Evolutionary conservation across 768 basidiomycete species (phyloP).

Genomic region (Phaffia tasmanica): DNA sequence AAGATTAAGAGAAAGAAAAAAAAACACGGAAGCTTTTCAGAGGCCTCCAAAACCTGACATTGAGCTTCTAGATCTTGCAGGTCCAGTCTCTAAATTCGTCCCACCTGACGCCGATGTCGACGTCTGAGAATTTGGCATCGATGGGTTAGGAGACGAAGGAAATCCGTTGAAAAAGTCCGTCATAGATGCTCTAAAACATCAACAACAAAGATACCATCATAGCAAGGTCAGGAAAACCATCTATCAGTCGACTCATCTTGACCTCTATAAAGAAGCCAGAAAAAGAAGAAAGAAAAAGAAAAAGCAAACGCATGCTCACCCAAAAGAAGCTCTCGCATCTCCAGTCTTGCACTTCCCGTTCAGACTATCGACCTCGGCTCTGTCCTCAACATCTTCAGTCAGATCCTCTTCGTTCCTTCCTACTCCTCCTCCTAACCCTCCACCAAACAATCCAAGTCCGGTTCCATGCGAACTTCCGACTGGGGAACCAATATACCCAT

Average conservation of each 20-base stretch:
- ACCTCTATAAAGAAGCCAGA: too few species aligned
- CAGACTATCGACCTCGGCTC: not conserved
- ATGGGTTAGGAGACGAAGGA: not conserved
- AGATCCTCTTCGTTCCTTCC: constrained; percentile 23
- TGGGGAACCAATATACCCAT: not conserved
- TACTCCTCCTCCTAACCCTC: constrained; percentile 7
- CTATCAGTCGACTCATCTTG: not conserved
- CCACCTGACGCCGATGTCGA: too few species aligned
- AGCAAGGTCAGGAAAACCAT: not conserved
- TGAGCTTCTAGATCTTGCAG: too few species aligned
- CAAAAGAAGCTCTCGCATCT: not conserved
- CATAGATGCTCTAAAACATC: constrained; percentile 7
- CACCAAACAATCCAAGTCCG: not conserved
- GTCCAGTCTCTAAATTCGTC: too few species aligned
- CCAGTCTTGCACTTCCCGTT: constrained; percentile 14
- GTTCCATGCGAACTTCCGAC: not conserved
- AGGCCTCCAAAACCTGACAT: too few species aligned
- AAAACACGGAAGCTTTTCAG: too few species aligned
- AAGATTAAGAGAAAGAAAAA: too few species aligned
- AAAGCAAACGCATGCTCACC: not conserved
- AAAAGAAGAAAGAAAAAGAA: not conserved
- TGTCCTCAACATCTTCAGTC: constrained; percentile 8
- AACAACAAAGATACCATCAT: not conserved
- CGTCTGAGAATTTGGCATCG: too few species aligned
- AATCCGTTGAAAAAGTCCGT: constrained; percentile 19